Conservation (phyloP, 805 yeast genomes). For the Yarrowia alimentaria region DNA sequence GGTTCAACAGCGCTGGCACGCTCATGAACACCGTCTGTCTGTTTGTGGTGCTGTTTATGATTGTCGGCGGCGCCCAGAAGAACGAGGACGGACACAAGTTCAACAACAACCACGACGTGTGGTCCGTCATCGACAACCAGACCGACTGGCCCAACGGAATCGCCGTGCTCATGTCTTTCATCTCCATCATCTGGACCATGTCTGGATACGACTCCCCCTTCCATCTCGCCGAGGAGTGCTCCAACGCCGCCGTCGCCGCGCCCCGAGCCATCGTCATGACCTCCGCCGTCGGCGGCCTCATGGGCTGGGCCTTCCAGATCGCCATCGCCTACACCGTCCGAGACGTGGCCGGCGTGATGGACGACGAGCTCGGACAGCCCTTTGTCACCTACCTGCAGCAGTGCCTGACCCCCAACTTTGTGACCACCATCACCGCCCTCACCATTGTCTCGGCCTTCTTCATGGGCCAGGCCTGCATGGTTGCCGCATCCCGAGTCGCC, state of each 20-base stretch:
- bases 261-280: conserved; percentile 68
- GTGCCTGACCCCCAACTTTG: conserved; percentile 45
- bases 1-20: conserved; percentile 52
- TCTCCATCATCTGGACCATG: conserved; percentile 52
- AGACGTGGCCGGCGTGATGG: conserved; percentile 46
- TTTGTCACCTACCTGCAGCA: conserved; percentile 56
- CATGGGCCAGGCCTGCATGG: conserved; percentile 60
- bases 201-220: conserved; percentile 74
- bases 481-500: conserved; percentile 65
- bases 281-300: conserved; percentile 51
- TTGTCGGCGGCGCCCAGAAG: conserved; percentile 46
- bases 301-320: conserved; percentile 58
- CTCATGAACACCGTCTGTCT: conserved; percentile 50
- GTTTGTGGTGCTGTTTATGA: conserved; percentile 52
- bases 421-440: conserved; percentile 46
- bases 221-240: conserved; percentile 70
- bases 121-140: conserved; percentile 52
- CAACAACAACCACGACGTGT: conserved; percentile 50
- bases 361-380: conserved; percentile 58
- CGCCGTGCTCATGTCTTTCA: conserved; percentile 51
- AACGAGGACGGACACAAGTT: conserved; percentile 43
- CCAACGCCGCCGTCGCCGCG: conserved; percentile 61
- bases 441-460: conserved; percentile 47
- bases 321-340: conserved; percentile 62
- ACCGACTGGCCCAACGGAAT: conserved; percentile 67